phyloP scores from a whole-genome alignment of 169 alveolate genomes.

The Perkinsus olseni region DNA sequence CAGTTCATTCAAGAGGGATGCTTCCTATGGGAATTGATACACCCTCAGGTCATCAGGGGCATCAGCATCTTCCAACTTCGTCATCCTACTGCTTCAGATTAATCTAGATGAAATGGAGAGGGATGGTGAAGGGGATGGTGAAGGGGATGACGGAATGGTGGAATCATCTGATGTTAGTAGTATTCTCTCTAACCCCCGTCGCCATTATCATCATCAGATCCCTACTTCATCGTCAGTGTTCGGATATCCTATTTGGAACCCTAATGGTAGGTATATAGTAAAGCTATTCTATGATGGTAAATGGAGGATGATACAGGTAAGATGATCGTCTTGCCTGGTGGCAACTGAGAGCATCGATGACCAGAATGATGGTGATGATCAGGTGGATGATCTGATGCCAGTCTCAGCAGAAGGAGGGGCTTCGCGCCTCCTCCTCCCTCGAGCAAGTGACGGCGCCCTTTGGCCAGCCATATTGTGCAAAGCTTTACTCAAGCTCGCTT shows the following conservation, averaged over 20 bases:
- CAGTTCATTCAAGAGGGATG: no score
- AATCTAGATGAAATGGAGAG: no score
- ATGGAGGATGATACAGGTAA: neutral
- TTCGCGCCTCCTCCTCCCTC: neutral
- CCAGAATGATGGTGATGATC: no score
- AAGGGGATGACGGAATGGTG: no score
- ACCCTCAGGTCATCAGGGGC: no score
- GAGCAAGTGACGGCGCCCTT: neutral
- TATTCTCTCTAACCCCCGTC: neutral
- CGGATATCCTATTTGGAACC: neutral
- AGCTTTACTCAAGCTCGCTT: neutral
- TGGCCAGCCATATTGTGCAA: neutral
- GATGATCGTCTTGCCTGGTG: neutral
- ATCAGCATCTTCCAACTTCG: no score
- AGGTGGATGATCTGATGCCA: neutral
- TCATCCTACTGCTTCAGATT: no score
- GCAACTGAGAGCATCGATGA: no score
- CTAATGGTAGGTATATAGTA: neutral
- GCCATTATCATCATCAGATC: neutral
- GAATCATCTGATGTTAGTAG: neutral
- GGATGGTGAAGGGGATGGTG: no score
- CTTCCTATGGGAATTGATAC: no score
- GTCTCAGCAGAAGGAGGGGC: neutral
- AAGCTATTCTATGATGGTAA: neutral
- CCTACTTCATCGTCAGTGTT: neutral